Conservation (phyloP, 2,329 filamentous ascomycete species). For the Ophiocordyceps australis region DNA sequence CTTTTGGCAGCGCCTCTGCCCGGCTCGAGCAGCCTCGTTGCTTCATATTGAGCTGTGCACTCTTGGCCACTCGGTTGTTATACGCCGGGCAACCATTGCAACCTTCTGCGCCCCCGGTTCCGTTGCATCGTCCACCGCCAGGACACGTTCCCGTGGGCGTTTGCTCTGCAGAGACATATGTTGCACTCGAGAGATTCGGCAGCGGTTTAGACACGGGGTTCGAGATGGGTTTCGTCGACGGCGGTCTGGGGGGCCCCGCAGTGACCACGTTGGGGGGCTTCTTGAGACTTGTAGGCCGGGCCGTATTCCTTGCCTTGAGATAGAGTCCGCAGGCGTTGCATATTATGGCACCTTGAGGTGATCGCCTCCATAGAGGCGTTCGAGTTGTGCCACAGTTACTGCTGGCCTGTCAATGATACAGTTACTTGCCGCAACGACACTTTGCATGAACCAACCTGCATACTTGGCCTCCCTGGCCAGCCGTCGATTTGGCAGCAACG, state of each 20-base stretch:
- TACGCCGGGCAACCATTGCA: constrained; percentile 93
- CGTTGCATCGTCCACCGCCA: constrained; percentile 87
- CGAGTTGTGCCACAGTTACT: constrained; percentile 93
- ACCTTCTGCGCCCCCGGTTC: constrained; percentile 84
- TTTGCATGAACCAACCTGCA: constrained; percentile 43
- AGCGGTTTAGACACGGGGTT: constrained; percentile 19
- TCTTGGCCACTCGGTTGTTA: constrained; percentile 91
- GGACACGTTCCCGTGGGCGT: constrained; percentile 76
- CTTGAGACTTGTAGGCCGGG: constrained; percentile 79
- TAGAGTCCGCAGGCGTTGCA: constrained; percentile 97
- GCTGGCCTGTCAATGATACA: constrained; percentile 1
- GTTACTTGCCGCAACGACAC: too few relatives aligned
- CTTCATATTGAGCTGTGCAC: constrained; percentile 48
- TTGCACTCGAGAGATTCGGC: constrained; percentile 32
- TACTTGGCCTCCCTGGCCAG: constrained; percentile 38
- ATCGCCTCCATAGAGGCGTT: constrained; percentile 88
- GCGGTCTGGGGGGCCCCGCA: constrained; percentile 22
- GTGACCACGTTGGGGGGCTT: constrained; percentile 41
- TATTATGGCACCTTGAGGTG: constrained; percentile 82
- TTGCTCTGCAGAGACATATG: constrained; percentile 62
- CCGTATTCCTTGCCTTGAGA: constrained; percentile 79
- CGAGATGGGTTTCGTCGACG: constrained; percentile 17
- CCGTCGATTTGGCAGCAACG: constrained; percentile 4
- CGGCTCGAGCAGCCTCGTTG: constrained; percentile 20
- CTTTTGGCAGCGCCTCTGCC: constrained; percentile 7